phyloP scores from a whole-genome alignment of 2,329 filamentous ascomycete genomes.

The Botrytis hyacinthi region DNA sequence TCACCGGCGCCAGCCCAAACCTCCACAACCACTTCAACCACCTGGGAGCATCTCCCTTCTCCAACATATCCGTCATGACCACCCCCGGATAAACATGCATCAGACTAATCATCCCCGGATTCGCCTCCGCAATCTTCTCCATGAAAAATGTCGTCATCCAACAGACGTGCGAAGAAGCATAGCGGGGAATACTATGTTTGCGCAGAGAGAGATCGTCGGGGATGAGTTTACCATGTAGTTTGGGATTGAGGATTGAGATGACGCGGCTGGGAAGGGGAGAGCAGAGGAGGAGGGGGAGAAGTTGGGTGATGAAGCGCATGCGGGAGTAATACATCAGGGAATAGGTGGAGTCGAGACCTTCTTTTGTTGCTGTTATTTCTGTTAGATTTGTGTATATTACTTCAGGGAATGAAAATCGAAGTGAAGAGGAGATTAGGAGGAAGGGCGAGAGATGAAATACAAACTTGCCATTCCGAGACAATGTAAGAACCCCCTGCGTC shows the following conservation, averaged over 20 bases:
- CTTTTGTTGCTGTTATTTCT: not conserved
- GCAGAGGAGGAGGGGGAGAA: not conserved
- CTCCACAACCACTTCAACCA: not conserved
- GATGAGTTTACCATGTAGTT: not conserved
- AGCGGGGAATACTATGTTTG: not conserved
- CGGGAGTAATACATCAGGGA: not conserved
- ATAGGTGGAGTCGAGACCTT: not conserved
- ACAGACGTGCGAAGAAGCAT: not conserved
- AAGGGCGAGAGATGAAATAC: too few relatives aligned
- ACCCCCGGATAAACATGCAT: not conserved
- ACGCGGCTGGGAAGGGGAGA: not conserved
- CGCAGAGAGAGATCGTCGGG: not conserved
- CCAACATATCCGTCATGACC: not conserved
- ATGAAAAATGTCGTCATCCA: not conserved
- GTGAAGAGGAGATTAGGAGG: too few relatives aligned
- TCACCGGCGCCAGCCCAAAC: not conserved
- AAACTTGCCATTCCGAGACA: not conserved
- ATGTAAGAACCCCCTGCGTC: not conserved
- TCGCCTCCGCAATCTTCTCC: not conserved
- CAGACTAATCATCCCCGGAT: not conserved
- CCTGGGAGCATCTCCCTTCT: not conserved
- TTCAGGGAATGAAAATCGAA: too few relatives aligned
- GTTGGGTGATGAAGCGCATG: not conserved
- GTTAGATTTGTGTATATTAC: too few relatives aligned
- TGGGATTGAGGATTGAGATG: not conserved